Evolutionary conservation across 805 yeast species (phyloP).

Genomic region (Middelhovenomyces tepae): DNA sequence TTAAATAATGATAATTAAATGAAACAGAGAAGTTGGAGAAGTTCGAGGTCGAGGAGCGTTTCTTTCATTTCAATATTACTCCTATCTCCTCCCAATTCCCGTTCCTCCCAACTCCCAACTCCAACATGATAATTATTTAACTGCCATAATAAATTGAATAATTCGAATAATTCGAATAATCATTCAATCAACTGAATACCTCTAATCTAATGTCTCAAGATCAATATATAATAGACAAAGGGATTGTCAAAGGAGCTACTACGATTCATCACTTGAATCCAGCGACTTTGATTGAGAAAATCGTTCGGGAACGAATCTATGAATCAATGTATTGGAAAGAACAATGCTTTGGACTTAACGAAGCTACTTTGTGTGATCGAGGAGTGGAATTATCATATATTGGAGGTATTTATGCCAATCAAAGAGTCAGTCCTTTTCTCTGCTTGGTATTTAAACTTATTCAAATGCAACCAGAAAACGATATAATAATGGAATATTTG

Average conservation of each 20-base stretch:
- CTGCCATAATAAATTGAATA: no score
- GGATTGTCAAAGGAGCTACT: slow-evolving; percentile 20
- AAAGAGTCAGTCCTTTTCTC: slow-evolving; percentile 63
- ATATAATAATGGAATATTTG: slow-evolving; percentile 46
- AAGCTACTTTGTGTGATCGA: slow-evolving; percentile 42
- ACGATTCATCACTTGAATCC: slow-evolving; percentile 39
- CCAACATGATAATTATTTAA: no score
- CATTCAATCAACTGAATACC: no score
- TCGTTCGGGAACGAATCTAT: slow-evolving; percentile 45
- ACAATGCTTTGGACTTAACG: slow-evolving; percentile 43
- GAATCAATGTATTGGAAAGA: slow-evolving; percentile 53
- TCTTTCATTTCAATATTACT: no score
- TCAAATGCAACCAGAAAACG: slow-evolving; percentile 61
- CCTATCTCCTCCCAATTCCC: no score
- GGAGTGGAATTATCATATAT: slow-evolving; percentile 38
- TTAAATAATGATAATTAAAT: no score
- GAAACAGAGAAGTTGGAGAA: no score
- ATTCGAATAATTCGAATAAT: no score
- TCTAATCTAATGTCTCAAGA: no score
- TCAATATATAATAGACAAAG: slow-evolving; percentile 19
- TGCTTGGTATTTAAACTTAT: slow-evolving; percentile 68
- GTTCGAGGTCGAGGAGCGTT: no score
- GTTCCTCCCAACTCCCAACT: no score
- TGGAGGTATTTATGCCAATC: slow-evolving; percentile 50
- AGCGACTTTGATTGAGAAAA: slow-evolving; percentile 46